phyloP scores from a whole-genome alignment of 2,329 filamentous ascomycete species.

The Colletotrichum costaricense region DNA sequence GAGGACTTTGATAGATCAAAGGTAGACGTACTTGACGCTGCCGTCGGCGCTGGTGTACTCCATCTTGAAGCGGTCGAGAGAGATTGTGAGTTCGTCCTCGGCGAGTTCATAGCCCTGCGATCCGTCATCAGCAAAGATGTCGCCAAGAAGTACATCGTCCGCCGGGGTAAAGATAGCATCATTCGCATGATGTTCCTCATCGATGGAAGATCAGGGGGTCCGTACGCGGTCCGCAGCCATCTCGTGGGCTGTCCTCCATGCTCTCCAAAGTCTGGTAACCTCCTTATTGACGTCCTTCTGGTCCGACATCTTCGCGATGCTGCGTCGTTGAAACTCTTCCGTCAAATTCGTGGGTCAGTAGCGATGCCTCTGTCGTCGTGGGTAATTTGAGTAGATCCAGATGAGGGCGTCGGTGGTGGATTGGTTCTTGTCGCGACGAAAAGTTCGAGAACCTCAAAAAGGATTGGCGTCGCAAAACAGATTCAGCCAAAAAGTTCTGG shows the following conservation, averaged over 20 bases:
- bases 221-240: slow-evolving; percentile 92
- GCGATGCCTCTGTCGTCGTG: not conserved
- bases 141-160: not conserved
- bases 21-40: slow-evolving; percentile 74
- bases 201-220: slow-evolving; percentile 6
- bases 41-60: slow-evolving; percentile 81
- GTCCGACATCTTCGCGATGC: slow-evolving; percentile 49
- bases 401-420: slow-evolving; percentile 2
- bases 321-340: not conserved
- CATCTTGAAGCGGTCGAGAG: slow-evolving; percentile 81
- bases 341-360: not conserved
- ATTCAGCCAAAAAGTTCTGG: slow-evolving; percentile 32
- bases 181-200: no score
- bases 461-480: slow-evolving; percentile 29
- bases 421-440: not conserved
- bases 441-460: slow-evolving; percentile 19
- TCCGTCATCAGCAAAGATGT: slow-evolving; percentile 36
- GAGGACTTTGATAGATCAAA: not conserved
- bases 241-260: slow-evolving; percentile 92
- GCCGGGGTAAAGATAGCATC: no score
- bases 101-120: slow-evolving; percentile 89
- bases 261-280: slow-evolving; percentile 85
- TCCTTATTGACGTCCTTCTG: slow-evolving; percentile 63
- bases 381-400: not conserved
- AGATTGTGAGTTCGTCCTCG: slow-evolving; percentile 88